Conservation (phyloP, 1,284 basidiomycete species). For the Pseudozyma tsukubaensis region DNA sequence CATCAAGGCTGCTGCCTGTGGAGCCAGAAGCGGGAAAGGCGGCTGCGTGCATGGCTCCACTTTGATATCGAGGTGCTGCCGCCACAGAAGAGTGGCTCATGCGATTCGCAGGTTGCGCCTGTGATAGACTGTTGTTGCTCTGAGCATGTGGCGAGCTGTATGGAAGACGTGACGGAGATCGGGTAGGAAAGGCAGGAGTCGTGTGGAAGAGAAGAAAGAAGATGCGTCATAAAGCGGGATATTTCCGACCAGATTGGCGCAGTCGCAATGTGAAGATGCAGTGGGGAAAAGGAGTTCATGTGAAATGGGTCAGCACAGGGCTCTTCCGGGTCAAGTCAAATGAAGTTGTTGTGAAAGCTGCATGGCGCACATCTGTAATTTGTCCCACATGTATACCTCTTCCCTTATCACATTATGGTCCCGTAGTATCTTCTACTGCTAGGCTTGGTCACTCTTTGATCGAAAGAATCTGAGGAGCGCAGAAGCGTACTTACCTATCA, state of each 20-base stretch:
- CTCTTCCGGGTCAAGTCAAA: neutral
- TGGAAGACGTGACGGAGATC: neutral
- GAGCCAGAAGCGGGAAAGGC: conserved; percentile 4
- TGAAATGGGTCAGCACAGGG: neutral
- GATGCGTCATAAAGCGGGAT: neutral
- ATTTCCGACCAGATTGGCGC: neutral
- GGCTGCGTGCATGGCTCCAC: conserved; percentile 4
- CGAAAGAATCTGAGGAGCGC: neutral
- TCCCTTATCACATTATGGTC: too few relatives aligned
- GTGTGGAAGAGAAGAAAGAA: neutral
- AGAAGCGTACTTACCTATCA: conserved; percentile 20
- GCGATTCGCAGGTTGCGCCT: neutral
- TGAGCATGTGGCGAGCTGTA: conserved; percentile 14
- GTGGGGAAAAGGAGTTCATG: neutral
- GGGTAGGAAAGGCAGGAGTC: conserved; percentile 1
- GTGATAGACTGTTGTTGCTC: neutral
- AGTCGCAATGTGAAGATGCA: conserved; percentile 3
- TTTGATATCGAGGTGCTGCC: neutral
- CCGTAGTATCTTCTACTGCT: too few relatives aligned
- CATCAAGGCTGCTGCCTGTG: conserved; percentile 37
- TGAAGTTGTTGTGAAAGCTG: too few relatives aligned
- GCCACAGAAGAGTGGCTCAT: neutral
- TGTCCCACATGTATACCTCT: too few relatives aligned
- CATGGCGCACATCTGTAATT: too few relatives aligned
- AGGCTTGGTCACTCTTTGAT: too few relatives aligned